phyloP scores from a whole-genome alignment of 176 grass and related monocot species.

The Elaeis guineensis region DNA sequence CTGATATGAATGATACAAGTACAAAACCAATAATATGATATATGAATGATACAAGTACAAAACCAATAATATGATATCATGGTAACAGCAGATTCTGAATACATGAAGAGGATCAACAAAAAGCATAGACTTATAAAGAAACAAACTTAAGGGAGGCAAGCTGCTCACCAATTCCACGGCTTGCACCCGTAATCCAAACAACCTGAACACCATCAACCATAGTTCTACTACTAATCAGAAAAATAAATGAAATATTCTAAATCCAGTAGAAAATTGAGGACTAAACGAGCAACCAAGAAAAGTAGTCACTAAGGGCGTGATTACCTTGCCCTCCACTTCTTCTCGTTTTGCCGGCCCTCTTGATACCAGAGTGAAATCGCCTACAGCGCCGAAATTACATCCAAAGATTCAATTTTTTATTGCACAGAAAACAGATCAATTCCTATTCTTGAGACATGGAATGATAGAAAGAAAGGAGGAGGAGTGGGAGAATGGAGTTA shows the following conservation, averaged over 20 bases:
- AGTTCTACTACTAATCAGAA: neutral
- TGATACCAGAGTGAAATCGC: constrained; percentile 78
- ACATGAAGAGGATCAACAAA: too few relatives aligned
- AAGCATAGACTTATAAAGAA: neutral
- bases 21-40: too few relatives aligned
- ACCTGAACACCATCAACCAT: constrained; percentile 34
- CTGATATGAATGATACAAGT: too few relatives aligned
- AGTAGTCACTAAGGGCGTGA: neutral
- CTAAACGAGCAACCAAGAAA: neutral
- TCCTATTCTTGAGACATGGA: too few relatives aligned
- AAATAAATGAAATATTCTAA: neutral
- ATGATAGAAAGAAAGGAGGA: neutral
- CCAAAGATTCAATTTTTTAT: neutral
- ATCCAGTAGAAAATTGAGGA: neutral
- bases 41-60: too few relatives aligned
- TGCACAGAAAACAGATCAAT: too few relatives aligned
- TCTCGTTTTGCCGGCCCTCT: constrained; percentile 54
- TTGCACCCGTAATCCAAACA: constrained; percentile 92
- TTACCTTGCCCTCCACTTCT: constrained; percentile 77
- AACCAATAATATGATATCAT: too few relatives aligned
- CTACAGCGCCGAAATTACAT: constrained; percentile 21
- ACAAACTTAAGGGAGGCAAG: neutral
- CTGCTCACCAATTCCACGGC: constrained; percentile 83
- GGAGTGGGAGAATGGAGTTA: neutral
- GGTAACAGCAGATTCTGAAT: too few relatives aligned